phyloP scores from a whole-genome alignment of 257 asterid species.

The Solanum tacnaense region DNA sequence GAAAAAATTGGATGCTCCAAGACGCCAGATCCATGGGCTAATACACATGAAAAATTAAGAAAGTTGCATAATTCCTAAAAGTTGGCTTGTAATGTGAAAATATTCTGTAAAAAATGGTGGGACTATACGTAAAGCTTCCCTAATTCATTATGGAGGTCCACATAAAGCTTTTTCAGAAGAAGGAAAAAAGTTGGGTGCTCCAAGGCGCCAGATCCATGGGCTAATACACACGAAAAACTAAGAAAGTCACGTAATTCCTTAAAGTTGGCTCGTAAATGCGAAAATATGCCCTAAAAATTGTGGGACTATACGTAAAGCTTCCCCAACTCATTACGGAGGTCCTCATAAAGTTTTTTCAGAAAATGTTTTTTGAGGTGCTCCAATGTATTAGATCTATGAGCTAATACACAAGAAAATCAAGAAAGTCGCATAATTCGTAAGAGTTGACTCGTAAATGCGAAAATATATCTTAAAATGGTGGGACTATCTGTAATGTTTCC shows the following conservation, averaged over 20 bases:
- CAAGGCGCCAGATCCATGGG: not conserved
- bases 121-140: not conserved
- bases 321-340: no score
- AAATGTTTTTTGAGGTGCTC: no score
- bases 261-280: not conserved
- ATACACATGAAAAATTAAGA: not conserved
- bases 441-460: no score
- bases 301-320: not conserved
- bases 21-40: not conserved
- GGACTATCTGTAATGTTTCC: no score
- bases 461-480: no score
- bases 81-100: not conserved
- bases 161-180: not conserved
- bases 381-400: no score
- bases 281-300: no score
- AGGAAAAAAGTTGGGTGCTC: not conserved
- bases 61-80: no score
- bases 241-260: not conserved
- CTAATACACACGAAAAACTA: not conserved
- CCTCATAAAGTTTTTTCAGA: no score
- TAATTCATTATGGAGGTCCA: not conserved
- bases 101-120: not conserved
- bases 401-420: no score
- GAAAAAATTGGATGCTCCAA: not conserved
- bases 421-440: no score